phyloP scores from a whole-genome alignment of 768 basidiomycete genomes.

The Kwoniella pini region DNA sequence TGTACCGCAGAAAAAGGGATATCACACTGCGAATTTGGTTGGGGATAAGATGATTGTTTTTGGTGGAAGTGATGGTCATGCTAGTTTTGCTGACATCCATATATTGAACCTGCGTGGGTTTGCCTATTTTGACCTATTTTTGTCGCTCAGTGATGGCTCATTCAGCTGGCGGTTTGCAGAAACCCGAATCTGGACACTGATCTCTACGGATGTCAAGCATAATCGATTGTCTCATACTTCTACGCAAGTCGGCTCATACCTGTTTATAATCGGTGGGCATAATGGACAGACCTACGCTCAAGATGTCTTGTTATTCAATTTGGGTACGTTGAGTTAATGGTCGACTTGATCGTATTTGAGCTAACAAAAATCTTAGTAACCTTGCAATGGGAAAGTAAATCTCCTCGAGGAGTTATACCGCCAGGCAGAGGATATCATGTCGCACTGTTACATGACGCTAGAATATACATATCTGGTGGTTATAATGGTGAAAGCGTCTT shows the following conservation, averaged over 20 bases:
- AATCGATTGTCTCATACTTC: slow-evolving; percentile 77
- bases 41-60: slow-evolving; percentile 82
- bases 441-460: slow-evolving; percentile 75
- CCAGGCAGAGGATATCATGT: slow-evolving; percentile 81
- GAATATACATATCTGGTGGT: slow-evolving; percentile 84
- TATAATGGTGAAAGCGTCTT: slow-evolving; percentile 64
- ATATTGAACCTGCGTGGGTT: slow-evolving; percentile 78
- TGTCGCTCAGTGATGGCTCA: too few relatives aligned
- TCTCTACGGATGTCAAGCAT: slow-evolving; percentile 56
- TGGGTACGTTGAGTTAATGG: slow-evolving; percentile 61
- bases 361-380: slow-evolving; percentile 62
- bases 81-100: slow-evolving; percentile 87
- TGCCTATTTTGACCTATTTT: too few relatives aligned
- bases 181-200: slow-evolving; percentile 52
- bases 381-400: slow-evolving; percentile 76
- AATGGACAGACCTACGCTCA: slow-evolving; percentile 69
- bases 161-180: too few relatives aligned
- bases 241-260: slow-evolving; percentile 86
- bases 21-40: slow-evolving; percentile 86
- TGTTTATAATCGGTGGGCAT: slow-evolving; percentile 87
- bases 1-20: slow-evolving; percentile 61
- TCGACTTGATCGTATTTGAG: background rate
- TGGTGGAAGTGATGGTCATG: slow-evolving; percentile 87
- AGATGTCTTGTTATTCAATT: slow-evolving; percentile 80
- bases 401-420: slow-evolving; percentile 68